Conservation (phyloP, 2,329 filamentous ascomycete genomes). For the Dactylonectria macrodidyma region DNA sequence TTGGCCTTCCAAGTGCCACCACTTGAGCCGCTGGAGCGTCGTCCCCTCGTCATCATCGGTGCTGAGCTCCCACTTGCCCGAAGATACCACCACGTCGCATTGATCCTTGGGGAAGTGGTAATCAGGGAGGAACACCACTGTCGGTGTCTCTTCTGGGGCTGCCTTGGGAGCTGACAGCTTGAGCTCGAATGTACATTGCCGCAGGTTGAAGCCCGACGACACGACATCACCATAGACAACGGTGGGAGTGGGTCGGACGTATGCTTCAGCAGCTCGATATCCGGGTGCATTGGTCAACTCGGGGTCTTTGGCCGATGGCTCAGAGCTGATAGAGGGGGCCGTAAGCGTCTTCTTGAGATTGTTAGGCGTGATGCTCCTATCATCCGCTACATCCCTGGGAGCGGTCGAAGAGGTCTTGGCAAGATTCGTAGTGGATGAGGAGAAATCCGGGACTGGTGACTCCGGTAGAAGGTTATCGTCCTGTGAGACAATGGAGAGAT, state of each 20-base stretch:
- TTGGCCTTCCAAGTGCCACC: constrained; percentile 93
- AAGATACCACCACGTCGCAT: constrained; percentile 81
- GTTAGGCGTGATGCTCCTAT: constrained; percentile 76
- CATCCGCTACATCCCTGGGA: constrained; percentile 63
- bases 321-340: constrained; percentile 75
- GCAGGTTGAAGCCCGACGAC: constrained; percentile 86
- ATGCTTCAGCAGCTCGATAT: constrained; percentile 92
- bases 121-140: constrained; percentile 88
- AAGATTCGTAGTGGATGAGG: constrained; percentile 63
- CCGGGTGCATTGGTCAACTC: constrained; percentile 77
- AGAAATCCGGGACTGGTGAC: constrained; percentile 63
- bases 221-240: constrained; percentile 79
- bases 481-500: constrained; percentile 88
- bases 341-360: constrained; percentile 84
- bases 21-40: constrained; percentile 82
- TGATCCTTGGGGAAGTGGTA: constrained; percentile 89
- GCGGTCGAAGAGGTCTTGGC: constrained; percentile 41
- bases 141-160: constrained; percentile 77
- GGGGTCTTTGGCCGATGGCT: constrained; percentile 65
- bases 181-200: constrained; percentile 82
- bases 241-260: constrained; percentile 87
- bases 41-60: constrained; percentile 79
- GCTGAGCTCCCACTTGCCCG: constrained; percentile 91
- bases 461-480: constrained; percentile 80
- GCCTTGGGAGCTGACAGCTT: constrained; percentile 73